phyloP scores from a whole-genome alignment of 805 yeast species.

The Saccharomycopsis javanensis region DNA sequence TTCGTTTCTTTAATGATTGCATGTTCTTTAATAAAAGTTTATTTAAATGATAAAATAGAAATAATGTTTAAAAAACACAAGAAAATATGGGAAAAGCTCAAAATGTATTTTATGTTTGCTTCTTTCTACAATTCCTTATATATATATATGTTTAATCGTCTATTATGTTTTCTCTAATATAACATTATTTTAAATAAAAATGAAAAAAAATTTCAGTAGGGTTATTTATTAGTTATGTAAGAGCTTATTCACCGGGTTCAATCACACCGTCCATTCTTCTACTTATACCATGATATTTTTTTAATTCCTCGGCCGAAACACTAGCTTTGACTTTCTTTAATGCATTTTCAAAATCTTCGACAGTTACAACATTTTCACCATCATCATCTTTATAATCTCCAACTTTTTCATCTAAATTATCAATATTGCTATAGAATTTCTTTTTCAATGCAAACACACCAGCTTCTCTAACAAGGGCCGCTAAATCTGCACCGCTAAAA shows the following conservation, averaged over 20 bases:
- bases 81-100: too few species aligned
- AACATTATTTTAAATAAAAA: too few species aligned
- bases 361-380: conserved; percentile 43
- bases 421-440: conserved; percentile 48
- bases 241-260: conserved; percentile 10
- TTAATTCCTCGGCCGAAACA: conserved; percentile 77
- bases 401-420: conserved; percentile 39
- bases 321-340: conserved; percentile 74
- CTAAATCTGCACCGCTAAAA: conserved; percentile 93
- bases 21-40: background rate
- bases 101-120: too few species aligned
- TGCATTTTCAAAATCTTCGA: conserved; percentile 61
- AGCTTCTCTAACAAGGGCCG: conserved; percentile 89
- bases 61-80: background rate
- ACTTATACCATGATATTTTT: conserved; percentile 64
- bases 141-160: too few species aligned
- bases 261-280: conserved; percentile 38
- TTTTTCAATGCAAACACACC: conserved; percentile 78
- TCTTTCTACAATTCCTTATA: too few species aligned
- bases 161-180: too few species aligned
- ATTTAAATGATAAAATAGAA: background rate
- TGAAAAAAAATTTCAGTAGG: too few species aligned
- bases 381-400: conserved; percentile 26
- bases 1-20: background rate
- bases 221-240: background rate